phyloP scores from a whole-genome alignment of 805 yeast genomes.

The Priceomyces haplophilus region DNA sequence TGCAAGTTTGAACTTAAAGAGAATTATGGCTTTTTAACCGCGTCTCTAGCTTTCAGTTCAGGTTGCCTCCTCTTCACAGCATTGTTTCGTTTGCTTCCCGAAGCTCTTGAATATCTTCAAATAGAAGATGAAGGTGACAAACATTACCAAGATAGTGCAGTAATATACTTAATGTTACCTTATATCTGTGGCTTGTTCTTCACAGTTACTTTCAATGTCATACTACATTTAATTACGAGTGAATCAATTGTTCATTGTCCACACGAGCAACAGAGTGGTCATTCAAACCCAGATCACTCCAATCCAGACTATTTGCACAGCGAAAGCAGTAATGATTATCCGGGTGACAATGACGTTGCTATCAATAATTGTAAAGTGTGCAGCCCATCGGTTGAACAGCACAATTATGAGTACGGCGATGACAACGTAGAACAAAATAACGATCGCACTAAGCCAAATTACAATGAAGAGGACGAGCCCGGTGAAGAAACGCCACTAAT shows the following conservation, averaged over 20 bases:
- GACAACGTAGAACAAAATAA: not conserved
- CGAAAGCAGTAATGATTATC: not conserved
- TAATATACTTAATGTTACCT: constrained; percentile 41
- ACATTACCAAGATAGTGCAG: constrained; percentile 16
- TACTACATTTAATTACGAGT: constrained; percentile 73
- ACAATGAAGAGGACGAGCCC: constrained; percentile 9
- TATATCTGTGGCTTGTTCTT: constrained; percentile 57
- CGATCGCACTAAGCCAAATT: too few relatives aligned
- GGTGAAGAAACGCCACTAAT: constrained; percentile 20
- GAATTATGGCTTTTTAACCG: constrained; percentile 64
- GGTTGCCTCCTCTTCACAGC: constrained; percentile 85
- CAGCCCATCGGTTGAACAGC: too few relatives aligned
- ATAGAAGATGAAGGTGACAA: constrained; percentile 5
- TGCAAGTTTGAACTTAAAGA: constrained; percentile 53
- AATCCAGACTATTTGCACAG: constrained; percentile 17
- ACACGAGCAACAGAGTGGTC: constrained; percentile 42
- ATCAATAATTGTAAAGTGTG: not conserved
- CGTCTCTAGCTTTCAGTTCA: constrained; percentile 71
- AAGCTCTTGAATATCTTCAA: constrained; percentile 47
- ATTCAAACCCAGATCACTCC: constrained; percentile 7
- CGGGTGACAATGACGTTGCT: not conserved
- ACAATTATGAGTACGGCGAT: too few relatives aligned
- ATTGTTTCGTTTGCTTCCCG: constrained; percentile 73
- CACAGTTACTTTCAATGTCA: constrained; percentile 58
- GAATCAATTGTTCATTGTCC: constrained; percentile 85